Evolutionary conservation across 257 asterid genomes (phyloP).

Genomic region (Sherardia arvensis): DNA sequence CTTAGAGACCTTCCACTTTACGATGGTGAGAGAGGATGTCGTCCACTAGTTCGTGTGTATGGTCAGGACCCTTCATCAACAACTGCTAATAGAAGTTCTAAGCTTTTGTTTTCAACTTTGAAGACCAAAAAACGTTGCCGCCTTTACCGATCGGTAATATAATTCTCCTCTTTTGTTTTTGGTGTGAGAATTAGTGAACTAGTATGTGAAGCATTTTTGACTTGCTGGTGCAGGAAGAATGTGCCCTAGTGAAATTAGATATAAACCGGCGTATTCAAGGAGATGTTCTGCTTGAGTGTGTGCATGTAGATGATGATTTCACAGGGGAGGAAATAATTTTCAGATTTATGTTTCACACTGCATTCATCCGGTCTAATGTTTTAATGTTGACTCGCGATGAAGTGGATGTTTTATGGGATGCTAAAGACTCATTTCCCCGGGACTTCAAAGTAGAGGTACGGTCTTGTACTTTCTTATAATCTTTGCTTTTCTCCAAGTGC

Average conservation of each 20-base stretch:
- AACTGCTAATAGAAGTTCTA: constrained; percentile 70
- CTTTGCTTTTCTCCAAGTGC: constrained; percentile 25
- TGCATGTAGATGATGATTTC: constrained; percentile 80
- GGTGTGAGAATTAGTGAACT: constrained; percentile 12
- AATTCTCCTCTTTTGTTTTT: constrained; percentile 16
- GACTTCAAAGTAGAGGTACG: constrained; percentile 91
- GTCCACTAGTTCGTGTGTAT: constrained; percentile 77
- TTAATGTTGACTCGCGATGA: constrained; percentile 80
- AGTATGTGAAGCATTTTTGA: constrained; percentile 18
- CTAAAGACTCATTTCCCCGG: constrained; percentile 63
- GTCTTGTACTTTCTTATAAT: constrained; percentile 23
- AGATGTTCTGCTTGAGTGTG: constrained; percentile 88
- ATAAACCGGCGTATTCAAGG: constrained; percentile 73
- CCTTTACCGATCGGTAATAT: constrained; percentile 64
- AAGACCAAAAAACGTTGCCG: constrained; percentile 44
- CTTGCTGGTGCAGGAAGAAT: constrained; percentile 68
- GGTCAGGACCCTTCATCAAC: constrained; percentile 85
- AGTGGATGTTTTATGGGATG: constrained; percentile 85
- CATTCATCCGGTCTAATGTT: constrained; percentile 79
- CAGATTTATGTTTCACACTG: constrained; percentile 88
- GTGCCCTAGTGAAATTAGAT: constrained; percentile 73
- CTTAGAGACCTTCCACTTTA: constrained; percentile 61
- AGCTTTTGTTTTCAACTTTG: constrained; percentile 75
- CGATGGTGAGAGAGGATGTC: constrained; percentile 79
- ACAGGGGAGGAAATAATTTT: constrained; percentile 83